Base-by-base conservation (phyloP, 345 rosid genomes). In the Syzygium aqueum region DNA sequence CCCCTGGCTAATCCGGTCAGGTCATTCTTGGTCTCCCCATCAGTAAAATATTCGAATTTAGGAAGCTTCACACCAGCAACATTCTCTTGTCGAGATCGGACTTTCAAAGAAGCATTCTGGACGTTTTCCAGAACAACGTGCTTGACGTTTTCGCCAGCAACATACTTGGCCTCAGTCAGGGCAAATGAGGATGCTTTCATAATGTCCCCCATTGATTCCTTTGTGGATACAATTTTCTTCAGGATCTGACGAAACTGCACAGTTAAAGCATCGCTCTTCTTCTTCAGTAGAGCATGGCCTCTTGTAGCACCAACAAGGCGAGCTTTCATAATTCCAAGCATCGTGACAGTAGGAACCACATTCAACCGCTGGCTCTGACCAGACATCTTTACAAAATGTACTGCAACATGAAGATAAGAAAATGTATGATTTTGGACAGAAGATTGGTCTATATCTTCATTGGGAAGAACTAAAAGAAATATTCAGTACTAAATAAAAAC, bases 1-100 rank as follows among this genome's bases (percentile, higher is more conserved):
- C 99, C 99, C 90, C 99, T 94, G 85, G 99, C 98, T 87, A 95
- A 93, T 87, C 98, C 98, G 10, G 98, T 97, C 53, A 97, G 96
- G 88, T 92, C 98, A 89, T 95, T 97, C 95, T 94, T 94, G 86
- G 96, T 96, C 89, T 97, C 98, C 1, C 95, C 96, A 86, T 96
- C 98, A 22, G 94, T 91, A 91, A 94, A 94, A 46, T 97, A 92
- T 91, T 96, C 97, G 59, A 97, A 95, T 93, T 92, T 96, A 0
- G 99, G 98, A 51, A 96, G 95, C 93, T 97, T 97, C 89, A 96
- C 98, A 17, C 99, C 98, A 30, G 98, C 99, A 23, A 97, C 90
- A 86, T 97, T 96, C 89, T 95, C 98, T 88, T 91, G 93, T 63
- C 94, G 90, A 3, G 99, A 96, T 77, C 98, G 92, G 87, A 97